These are phyloP conservation scores for Ceratocystis cubensis DNA, from an alignment of 2,329 filamentous ascomycete genomes.

Conservation along the genomic window DNA sequence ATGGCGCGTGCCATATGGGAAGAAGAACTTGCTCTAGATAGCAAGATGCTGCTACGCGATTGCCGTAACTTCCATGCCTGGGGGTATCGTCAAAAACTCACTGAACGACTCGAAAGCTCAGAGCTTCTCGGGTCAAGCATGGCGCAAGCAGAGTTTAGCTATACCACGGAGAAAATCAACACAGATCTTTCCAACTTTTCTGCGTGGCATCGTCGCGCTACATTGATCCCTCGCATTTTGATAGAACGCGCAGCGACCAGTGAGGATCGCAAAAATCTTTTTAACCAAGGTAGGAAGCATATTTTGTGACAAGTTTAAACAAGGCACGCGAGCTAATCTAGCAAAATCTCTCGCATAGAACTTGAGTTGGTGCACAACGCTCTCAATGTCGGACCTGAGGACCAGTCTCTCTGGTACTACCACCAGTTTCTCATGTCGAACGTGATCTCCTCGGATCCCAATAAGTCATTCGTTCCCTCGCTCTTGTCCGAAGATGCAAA, in stretches of 20 bases:
- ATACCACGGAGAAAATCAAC: constrained; percentile 79
- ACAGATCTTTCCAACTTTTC: constrained; percentile 90
- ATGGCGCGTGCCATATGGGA: constrained; percentile 61
- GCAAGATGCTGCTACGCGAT: constrained; percentile 80
- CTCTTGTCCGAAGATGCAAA: constrained; percentile 50
- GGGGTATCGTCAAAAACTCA: constrained; percentile 74
- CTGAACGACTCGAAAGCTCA: constrained; percentile 57
- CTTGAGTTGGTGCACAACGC: constrained; percentile 62
- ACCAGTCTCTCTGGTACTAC: constrained; percentile 96
- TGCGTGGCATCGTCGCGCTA: constrained; percentile 85
- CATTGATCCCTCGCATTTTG: constrained; percentile 65
- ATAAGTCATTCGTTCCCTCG: constrained; percentile 50
- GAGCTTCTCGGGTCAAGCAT: constrained; percentile 46
- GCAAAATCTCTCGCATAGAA: constrained; percentile 37
- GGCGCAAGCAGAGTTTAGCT: constrained; percentile 70
- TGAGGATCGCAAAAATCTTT: constrained; percentile 50
- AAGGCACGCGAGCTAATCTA: background rate
- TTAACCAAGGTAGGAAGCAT: constrained; percentile 50
- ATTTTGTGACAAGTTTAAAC: background rate
- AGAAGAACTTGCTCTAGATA: constrained; percentile 67
- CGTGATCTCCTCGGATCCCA: constrained; percentile 39
- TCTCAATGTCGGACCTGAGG: constrained; percentile 78
- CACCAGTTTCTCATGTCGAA: constrained; percentile 75
- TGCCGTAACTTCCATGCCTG: constrained; percentile 93
- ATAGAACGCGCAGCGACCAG: constrained; percentile 55